Evolutionary conservation across 2,329 filamentous ascomycete species (phyloP).

Genomic region (Magnaporthiopsis incrustans): DNA sequence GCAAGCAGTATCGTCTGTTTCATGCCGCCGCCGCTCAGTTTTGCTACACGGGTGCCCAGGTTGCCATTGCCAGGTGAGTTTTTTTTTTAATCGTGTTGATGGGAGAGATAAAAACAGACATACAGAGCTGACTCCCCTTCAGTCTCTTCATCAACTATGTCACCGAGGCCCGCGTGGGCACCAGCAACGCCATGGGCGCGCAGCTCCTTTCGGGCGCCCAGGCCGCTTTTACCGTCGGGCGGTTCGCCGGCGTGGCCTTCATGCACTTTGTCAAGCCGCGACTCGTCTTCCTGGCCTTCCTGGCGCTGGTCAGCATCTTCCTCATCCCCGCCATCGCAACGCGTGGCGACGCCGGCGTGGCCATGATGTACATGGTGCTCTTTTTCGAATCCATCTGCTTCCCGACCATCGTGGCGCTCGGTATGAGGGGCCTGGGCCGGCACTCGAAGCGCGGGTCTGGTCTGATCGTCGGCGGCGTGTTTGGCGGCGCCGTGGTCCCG

Average conservation of each 20-base stretch:
- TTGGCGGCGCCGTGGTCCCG: constrained; percentile 66
- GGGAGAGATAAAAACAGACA: neutral
- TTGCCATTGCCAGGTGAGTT: constrained; percentile 45
- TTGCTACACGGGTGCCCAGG: constrained; percentile 68
- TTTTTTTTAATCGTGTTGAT: neutral
- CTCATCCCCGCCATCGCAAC: constrained; percentile 38
- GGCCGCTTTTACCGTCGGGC: constrained; percentile 62
- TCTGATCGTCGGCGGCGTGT: constrained; percentile 62
- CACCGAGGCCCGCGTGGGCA: constrained; percentile 49
- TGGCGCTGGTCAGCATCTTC: constrained; percentile 59
- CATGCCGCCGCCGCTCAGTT: constrained; percentile 71
- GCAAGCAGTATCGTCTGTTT: constrained; percentile 67
- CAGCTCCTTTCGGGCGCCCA: constrained; percentile 69
- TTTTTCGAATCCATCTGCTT: constrained; percentile 80
- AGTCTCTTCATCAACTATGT: constrained; percentile 64
- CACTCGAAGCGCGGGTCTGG: constrained; percentile 72
- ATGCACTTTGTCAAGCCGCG: constrained; percentile 63
- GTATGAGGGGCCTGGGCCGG: constrained; percentile 65
- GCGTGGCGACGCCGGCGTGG: constrained; percentile 37
- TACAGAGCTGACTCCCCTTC: neutral
- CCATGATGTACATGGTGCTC: constrained; percentile 60
- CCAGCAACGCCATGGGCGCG: constrained; percentile 43
- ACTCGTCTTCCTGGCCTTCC: constrained; percentile 58
- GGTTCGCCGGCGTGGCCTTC: constrained; percentile 57
- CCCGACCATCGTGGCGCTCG: constrained; percentile 71